A percentile compares a stretch with the other conserved stretches of the same genome.
phyloP scores from a whole-genome alignment of 345 rosid species.

The Linum tenue region DNA sequence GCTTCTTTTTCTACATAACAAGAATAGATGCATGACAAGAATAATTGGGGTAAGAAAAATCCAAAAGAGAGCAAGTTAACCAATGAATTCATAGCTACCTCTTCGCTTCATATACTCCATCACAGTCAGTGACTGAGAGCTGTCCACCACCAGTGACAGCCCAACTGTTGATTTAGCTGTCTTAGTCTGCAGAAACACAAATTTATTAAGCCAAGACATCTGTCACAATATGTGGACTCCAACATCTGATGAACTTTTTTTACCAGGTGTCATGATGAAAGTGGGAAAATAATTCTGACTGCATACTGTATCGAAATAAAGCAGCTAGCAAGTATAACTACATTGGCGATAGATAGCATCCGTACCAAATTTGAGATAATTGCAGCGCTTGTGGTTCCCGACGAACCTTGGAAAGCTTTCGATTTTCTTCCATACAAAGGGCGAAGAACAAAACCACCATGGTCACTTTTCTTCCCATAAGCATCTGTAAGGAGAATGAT shows the following conservation, averaged over 20 bases:
- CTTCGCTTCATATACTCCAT: slow-evolving; percentile 71
- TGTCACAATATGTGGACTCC: not conserved
- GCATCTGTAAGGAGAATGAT: slow-evolving; percentile 63
- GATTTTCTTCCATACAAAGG: slow-evolving; percentile 93
- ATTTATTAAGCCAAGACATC: not conserved
- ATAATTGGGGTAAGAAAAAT: not conserved
- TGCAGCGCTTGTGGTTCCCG: slow-evolving; percentile 82
- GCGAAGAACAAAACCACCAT: slow-evolving; percentile 78
- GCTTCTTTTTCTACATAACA: slow-evolving; percentile 68
- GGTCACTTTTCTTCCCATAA: slow-evolving; percentile 57
- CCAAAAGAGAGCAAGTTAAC: slow-evolving; percentile 4
- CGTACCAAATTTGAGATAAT: slow-evolving; percentile 70
- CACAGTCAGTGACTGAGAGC: slow-evolving; percentile 51
- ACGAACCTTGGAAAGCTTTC: slow-evolving; percentile 92
- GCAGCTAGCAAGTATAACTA: slow-evolving; percentile 3
- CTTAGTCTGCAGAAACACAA: slow-evolving; percentile 59
- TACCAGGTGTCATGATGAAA: not conserved
- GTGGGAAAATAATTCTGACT: not conserved
- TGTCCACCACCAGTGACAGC: slow-evolving; percentile 55
- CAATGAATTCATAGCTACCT: slow-evolving; percentile 33
- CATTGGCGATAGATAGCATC: slow-evolving; percentile 3
- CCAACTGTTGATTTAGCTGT: slow-evolving; percentile 86
- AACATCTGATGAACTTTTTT: not conserved
- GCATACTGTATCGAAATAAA: not conserved
- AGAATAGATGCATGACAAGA: not conserved